Base-by-base conservation (phyloP, 2,329 filamentous ascomycete genomes). In the Kalmusia sp. region DNA sequence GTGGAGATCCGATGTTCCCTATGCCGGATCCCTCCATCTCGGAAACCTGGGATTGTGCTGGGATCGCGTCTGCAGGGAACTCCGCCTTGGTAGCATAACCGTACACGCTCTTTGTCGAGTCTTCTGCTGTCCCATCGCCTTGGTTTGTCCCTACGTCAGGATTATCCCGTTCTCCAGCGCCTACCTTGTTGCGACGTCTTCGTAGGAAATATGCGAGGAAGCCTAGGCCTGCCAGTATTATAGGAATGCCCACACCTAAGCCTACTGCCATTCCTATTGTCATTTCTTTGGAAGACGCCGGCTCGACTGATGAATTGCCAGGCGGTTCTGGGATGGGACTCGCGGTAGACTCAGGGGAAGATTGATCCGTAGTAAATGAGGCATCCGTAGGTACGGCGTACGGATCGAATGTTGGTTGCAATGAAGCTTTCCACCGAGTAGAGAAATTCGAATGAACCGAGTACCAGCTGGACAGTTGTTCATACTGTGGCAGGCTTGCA, bases 61-160 rank as follows among this genome's bases (percentile, higher is more conserved):
- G 39, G 12, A 35, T 52, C 2, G 28, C 44, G n/a, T 54, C 37
- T n/a, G 39, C 52, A 4, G 46, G 24, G 6, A 51, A 35, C 41
- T 59, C 56, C 25, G 53, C 45, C 35, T 56, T 59, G 14, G 12
- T 27, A 11, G 40, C n/a, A 40, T 54, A 51, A 34, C 44, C 50
- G 22, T 34, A 49, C 2, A 27, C 35, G 9, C 37, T 21, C 15
- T 12, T n/a, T 12, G 11, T 14, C 7, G 28, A 15, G 7, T 31
- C 35, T 14, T 11, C 37, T 9, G 7, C 8, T 19, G 46, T 11
- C 8, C 27, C 35, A 19, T 40, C 35, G 17, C 44, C 33, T 15
- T 35, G 34, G 34, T 27, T 40, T 22, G 19, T 12, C 14, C 3
- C 39, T 8, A 12, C 2, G n/a, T 11, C 17, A 15, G 47, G 6